phyloP scores from a whole-genome alignment of 2,329 filamentous ascomycete species.

The Alternaria sp. region DNA sequence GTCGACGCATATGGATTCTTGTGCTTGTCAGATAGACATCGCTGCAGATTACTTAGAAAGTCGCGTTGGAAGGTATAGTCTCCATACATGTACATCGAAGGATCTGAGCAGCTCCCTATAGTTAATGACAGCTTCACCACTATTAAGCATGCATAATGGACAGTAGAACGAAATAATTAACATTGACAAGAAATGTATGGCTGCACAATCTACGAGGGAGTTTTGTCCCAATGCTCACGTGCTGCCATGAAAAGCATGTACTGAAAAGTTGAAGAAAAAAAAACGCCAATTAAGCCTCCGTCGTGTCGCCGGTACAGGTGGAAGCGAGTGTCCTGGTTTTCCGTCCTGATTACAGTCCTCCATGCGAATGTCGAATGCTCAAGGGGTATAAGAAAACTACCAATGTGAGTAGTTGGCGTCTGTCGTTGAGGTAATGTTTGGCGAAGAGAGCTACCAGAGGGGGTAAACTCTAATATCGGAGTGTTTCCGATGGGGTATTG shows the following conservation, averaged over 20 bases:
- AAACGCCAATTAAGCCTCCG: constrained; percentile 8
- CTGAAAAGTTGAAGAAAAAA: neutral
- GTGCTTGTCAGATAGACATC: neutral
- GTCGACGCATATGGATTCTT: neutral
- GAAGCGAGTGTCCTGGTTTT: constrained; percentile 29
- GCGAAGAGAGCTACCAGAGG: constrained; percentile 5
- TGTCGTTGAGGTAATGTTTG: constrained; percentile 1
- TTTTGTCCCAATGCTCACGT: neutral
- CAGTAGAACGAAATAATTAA: neutral
- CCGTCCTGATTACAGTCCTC: constrained; percentile 29
- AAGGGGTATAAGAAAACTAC: constrained; percentile 14
- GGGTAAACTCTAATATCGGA: constrained; percentile 10
- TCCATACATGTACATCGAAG: neutral
- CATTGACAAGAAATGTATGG: constrained; percentile 27
- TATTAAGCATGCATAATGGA: neutral
- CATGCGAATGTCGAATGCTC: constrained; percentile 14
- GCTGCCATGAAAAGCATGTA: constrained; percentile 9
- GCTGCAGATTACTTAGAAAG: neutral
- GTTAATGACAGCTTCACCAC: neutral
- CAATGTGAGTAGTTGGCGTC: constrained; percentile 3
- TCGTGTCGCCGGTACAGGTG: neutral
- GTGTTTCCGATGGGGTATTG: constrained; percentile 14
- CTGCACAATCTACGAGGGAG: constrained; percentile 24
- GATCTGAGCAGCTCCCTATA: neutral
- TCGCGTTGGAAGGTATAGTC: neutral